Base-by-base conservation (phyloP, 495 filamentous ascomycete species). In the Trichoderma orchidacearum region DNA sequence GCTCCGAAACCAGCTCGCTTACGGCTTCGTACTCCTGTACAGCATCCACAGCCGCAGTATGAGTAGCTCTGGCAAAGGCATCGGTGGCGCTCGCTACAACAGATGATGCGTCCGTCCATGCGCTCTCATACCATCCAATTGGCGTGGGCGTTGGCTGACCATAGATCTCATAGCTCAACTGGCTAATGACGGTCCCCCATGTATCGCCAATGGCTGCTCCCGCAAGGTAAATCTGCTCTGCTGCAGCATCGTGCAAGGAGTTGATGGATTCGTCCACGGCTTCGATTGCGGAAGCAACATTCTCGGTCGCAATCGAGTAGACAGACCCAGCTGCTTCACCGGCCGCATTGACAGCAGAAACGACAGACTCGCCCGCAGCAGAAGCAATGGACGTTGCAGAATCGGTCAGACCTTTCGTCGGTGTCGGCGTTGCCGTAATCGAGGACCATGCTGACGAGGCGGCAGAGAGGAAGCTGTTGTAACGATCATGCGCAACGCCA, bases 401-500 rank as follows among this genome's bases (percentile, higher is more conserved):
- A 8, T 69, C 68, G 29, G 73, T 67, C 25, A 68, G 71, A 12
- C 64, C 67, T 3, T 75, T 51, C 1, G 76, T 77, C 3, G 74
- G 72, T 0, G 71, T 78, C 8, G 76, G 75, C 25, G 74, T 73
- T 4, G 72, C 73, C 0, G 71, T 74, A 36, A 80, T 58, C 30
- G 75, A 77, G 59, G 69, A 76, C 17, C 83, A 66, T 21, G 80
- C 84, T 3, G 75, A 74, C 21, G 83, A 86, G 23, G 85, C 87
- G 8, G 85, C 81, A 12, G 74, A 75, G 6, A 90, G 58, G 61
- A 92, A 90, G 28, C 84, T 81, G 9, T 85, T 81, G 61, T 89
- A 91, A 18, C 81, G 80, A 41, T 83, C 86, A 63, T 93, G 85
- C 3, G 88, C 88, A 21, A 89, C 60, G 15, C 88, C 88, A 54